phyloP scores from a whole-genome alignment of 2,329 filamentous ascomycete species.

The Ramularia collo-cygni region DNA sequence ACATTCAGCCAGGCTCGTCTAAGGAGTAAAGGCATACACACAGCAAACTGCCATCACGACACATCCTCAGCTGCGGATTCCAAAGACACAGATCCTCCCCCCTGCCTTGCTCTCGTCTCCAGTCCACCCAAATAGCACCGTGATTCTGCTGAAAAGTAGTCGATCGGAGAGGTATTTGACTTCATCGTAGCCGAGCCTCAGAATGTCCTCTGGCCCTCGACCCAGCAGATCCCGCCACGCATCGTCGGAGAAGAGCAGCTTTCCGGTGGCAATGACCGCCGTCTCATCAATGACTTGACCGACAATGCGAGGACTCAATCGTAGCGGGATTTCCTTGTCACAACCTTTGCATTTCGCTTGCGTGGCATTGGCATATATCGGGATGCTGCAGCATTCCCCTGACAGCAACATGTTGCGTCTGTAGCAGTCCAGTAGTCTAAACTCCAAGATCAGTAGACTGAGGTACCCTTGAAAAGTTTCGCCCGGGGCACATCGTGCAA shows the following conservation, averaged over 20 bases:
- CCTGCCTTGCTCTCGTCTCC: conserved; percentile 27
- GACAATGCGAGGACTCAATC: conserved; percentile 39
- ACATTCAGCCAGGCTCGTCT: too few species aligned
- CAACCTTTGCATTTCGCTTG: conserved; percentile 37
- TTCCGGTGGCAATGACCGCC: conserved; percentile 44
- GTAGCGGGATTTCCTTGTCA: conserved; percentile 29
- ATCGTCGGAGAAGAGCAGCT: conserved; percentile 46
- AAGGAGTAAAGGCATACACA: too few species aligned
- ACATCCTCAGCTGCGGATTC: conserved; percentile 34
- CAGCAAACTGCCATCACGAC: too few species aligned
- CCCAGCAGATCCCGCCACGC: conserved; percentile 50
- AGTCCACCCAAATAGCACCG: conserved; percentile 51
- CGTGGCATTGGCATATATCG: conserved; percentile 47
- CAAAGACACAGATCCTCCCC: conserved; percentile 33
- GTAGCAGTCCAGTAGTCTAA: conserved; percentile 35
- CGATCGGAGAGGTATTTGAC: conserved; percentile 47
- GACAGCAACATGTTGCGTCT: conserved; percentile 41
- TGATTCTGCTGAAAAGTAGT: conserved; percentile 47
- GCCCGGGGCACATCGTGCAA: conserved; percentile 29
- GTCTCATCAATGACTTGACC: conserved; percentile 49
- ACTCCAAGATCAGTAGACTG: conserved; percentile 37
- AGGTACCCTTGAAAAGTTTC: conserved; percentile 40
- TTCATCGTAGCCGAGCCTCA: conserved; percentile 31
- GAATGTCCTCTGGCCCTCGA: conserved; percentile 39
- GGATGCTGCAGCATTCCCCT: conserved; percentile 47